Evolutionary conservation across 1,284 basidiomycete genomes (phyloP).

Genomic region (Ustilago cynodontis): DNA sequence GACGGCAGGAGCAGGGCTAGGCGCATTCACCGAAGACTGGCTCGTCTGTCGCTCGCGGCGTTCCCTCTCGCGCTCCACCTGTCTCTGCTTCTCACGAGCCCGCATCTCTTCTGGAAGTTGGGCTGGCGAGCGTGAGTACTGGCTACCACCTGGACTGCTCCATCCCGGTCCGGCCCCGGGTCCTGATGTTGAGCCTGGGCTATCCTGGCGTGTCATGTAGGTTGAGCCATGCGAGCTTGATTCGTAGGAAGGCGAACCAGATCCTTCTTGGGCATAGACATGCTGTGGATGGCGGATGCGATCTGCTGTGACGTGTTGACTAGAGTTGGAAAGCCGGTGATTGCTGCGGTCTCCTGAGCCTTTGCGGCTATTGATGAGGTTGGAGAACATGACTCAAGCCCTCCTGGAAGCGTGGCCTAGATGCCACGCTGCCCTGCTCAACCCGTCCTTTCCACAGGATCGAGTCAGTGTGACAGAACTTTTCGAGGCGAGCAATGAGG

Average conservation of each 20-base stretch:
- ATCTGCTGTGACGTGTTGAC: constrained; percentile 38
- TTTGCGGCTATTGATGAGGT: constrained; percentile 48
- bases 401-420: constrained; percentile 1
- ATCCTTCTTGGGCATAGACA: constrained; percentile 32
- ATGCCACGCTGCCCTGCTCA: constrained; percentile 7
- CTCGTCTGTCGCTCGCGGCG: constrained; percentile 41
- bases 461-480: neutral
- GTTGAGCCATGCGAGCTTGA: constrained; percentile 20
- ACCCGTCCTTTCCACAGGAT: constrained; percentile 2
- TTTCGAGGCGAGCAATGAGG: constrained; percentile 3
- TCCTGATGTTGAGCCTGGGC: constrained; percentile 34
- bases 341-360: constrained; percentile 45
- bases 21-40: constrained; percentile 26
- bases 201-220: constrained; percentile 44
- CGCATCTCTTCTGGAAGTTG: constrained; percentile 57
- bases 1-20: constrained; percentile 15
- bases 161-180: constrained; percentile 21
- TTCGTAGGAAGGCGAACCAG: constrained; percentile 29
- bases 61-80: constrained; percentile 44
- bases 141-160: constrained; percentile 25
- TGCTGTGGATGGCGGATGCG: constrained; percentile 52
- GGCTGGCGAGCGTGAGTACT: constrained; percentile 38
- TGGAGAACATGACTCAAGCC: constrained; percentile 43
- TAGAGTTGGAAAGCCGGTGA: constrained; percentile 32
- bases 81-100: constrained; percentile 46